Conservation (phyloP, 1,284 basidiomycete genomes). For the Cryptococcus hybrid region DNA sequence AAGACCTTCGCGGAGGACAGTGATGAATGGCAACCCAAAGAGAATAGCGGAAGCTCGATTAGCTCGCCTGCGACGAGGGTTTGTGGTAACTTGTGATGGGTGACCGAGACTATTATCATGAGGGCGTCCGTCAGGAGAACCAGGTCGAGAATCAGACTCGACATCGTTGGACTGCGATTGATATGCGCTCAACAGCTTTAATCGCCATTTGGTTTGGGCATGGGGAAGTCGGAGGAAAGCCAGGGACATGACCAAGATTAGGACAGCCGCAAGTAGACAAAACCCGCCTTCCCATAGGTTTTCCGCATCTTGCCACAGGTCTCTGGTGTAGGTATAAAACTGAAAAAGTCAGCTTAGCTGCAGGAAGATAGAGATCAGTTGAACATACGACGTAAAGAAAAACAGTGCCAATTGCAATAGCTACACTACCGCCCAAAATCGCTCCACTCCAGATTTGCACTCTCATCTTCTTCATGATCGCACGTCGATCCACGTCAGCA, state of each 20-base stretch:
- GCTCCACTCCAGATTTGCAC: constrained; percentile 73
- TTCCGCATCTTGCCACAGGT: constrained; percentile 64
- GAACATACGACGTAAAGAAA: constrained; percentile 50
- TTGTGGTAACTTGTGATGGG: constrained; percentile 5
- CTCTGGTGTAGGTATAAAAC: constrained; percentile 53
- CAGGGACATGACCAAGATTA: constrained; percentile 61
- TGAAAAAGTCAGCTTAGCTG: constrained; percentile 3
- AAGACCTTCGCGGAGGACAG: constrained; percentile 84
- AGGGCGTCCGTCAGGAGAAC: background rate
- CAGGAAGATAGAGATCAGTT: background rate
- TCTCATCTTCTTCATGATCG: constrained; percentile 27
- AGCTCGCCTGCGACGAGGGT: constrained; percentile 1
- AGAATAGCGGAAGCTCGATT: constrained; percentile 55
- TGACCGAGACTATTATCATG: constrained; percentile 4
- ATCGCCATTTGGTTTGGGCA: constrained; percentile 80
- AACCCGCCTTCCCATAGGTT: constrained; percentile 65
- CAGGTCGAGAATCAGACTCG: constrained; percentile 8
- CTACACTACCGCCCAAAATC: constrained; percentile 64
- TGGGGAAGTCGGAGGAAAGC: constrained; percentile 70
- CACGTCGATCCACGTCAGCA: constrained; percentile 8
- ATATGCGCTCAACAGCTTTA: constrained; percentile 76
- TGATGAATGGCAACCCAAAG: constrained; percentile 79
- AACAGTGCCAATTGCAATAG: constrained; percentile 60
- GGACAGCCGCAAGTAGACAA: constrained; percentile 61
- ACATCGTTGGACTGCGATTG: constrained; percentile 45